phyloP scores from a whole-genome alignment of 1,284 basidiomycete species.

The Tilletia indica region DNA sequence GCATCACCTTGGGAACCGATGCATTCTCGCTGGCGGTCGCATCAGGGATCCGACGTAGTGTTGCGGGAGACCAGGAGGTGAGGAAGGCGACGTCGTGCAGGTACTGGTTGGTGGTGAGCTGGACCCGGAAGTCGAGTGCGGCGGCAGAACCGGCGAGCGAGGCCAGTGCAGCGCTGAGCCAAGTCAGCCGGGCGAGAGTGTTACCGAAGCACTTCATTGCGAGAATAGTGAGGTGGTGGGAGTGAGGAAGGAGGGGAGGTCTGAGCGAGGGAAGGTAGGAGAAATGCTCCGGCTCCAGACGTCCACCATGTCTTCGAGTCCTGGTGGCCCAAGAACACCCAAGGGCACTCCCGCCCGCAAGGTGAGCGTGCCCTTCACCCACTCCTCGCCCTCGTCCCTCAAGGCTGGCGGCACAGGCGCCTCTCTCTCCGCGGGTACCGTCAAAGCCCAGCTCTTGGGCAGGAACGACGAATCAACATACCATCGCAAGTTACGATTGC shows the following conservation, averaged over 20 bases:
- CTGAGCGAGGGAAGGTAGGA: too few species aligned
- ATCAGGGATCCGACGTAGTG: constrained; percentile 30
- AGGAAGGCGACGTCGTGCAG: constrained; percentile 32
- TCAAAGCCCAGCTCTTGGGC: constrained; percentile 25
- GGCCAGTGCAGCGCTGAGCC: constrained; percentile 1
- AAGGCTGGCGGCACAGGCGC: neutral
- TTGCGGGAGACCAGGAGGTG: constrained; percentile 29
- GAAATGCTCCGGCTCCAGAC: neutral
- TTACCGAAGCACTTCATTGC: too few species aligned
- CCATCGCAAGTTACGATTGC: constrained; percentile 38
- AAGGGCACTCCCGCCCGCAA: constrained; percentile 6
- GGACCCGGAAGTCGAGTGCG: constrained; percentile 34
- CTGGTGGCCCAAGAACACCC: constrained; percentile 2
- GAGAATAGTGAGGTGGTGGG: too few species aligned
- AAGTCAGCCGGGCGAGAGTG: too few species aligned
- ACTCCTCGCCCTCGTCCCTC: constrained; percentile 12
- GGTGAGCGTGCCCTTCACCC: constrained; percentile 9
- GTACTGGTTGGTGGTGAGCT: constrained; percentile 34
- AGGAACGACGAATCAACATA: constrained; percentile 42
- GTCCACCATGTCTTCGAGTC: constrained; percentile 6
- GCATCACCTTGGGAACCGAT: constrained; percentile 1
- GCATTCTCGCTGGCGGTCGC: neutral
- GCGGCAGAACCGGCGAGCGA: constrained; percentile 16
- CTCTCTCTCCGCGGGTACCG: neutral
- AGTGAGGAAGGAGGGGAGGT: too few species aligned